Evolutionary conservation across 1,284 basidiomycete genomes (phyloP).

Genomic region (Ganoderma leucocontextum): DNA sequence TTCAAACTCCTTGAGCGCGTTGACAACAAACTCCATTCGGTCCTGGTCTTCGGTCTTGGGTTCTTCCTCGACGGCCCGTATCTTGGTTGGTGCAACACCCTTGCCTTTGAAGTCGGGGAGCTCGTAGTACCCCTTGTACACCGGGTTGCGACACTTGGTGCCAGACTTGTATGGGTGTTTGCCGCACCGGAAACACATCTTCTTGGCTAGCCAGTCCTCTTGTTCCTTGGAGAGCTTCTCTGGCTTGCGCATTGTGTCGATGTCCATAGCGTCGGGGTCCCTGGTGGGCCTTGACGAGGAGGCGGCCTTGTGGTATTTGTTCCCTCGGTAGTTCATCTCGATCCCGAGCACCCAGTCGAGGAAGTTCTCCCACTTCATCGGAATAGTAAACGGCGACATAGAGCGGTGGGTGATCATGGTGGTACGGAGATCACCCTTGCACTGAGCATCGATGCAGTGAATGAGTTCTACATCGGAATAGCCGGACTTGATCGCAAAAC

Average conservation of each 20-base stretch:
- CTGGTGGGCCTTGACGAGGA: not conserved
- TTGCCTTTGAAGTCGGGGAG: slow-evolving; percentile 24
- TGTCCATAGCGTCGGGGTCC: not conserved
- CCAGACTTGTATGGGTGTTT: not conserved
- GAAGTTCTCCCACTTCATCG: no score
- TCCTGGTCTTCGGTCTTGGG: not conserved
- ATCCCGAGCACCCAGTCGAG: no score
- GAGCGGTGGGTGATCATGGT: no score
- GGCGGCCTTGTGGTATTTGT: no score
- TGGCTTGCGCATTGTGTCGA: not conserved
- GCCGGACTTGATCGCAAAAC: no score
- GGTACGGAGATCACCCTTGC: no score
- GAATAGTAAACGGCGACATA: no score
- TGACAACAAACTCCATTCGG: no score
- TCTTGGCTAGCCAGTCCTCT: not conserved
- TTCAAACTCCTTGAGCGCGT: not conserved
- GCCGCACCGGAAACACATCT: not conserved
- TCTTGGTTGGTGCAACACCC: slow-evolving; percentile 45
- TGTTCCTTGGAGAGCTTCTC: not conserved
- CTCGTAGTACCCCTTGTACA: not conserved
- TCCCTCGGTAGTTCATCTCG: no score
- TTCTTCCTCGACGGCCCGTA: slow-evolving; percentile 42
- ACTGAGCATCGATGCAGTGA: no score
- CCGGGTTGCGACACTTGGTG: not conserved
- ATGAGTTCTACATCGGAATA: no score